phyloP scores from a whole-genome alignment of 495 filamentous ascomycete genomes.

The Penicillium goetzii region DNA sequence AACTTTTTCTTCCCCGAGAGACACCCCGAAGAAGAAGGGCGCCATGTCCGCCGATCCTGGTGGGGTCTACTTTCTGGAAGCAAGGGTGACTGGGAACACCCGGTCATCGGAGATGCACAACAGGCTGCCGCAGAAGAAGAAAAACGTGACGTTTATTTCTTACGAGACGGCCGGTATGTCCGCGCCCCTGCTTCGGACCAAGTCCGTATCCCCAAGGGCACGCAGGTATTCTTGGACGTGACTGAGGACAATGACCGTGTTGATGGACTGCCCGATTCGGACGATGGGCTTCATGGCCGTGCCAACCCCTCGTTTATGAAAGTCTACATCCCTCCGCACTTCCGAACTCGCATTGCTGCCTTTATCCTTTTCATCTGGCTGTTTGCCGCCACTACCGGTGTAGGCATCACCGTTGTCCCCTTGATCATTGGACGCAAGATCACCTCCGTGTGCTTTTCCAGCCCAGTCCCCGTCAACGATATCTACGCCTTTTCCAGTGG shows the following conservation, averaged over 20 bases:
- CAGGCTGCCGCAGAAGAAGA: slow-evolving; percentile 39
- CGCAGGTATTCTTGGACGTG: slow-evolving; percentile 78
- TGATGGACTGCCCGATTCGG: slow-evolving; percentile 62
- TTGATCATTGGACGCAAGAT: slow-evolving; percentile 80
- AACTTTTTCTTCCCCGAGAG: slow-evolving; percentile 92
- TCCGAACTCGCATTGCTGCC: slow-evolving; percentile 74
- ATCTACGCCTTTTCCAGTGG: slow-evolving; percentile 95
- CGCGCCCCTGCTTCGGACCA: slow-evolving; percentile 90
- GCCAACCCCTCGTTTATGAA: slow-evolving; percentile 69
- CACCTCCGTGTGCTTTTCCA: slow-evolving; percentile 68
- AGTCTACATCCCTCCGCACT: slow-evolving; percentile 88
- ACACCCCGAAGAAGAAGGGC: slow-evolving; percentile 80
- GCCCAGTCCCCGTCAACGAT: slow-evolving; percentile 78
- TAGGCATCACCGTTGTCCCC: slow-evolving; percentile 85
- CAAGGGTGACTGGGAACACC: slow-evolving; percentile 54
- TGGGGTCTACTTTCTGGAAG: slow-evolving; percentile 47
- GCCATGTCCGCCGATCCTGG: slow-evolving; percentile 60
- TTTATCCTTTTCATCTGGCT: slow-evolving; percentile 92
- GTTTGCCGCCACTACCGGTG: slow-evolving; percentile 91
- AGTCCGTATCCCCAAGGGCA: slow-evolving; percentile 87
- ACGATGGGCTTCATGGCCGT: slow-evolving; percentile 66
- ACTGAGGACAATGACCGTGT: slow-evolving; percentile 67
- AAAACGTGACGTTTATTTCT: slow-evolving; percentile 55
- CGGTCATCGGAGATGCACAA: slow-evolving; percentile 46
- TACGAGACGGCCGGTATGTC: slow-evolving; percentile 81